Conservation (phyloP, 495 filamentous ascomycete genomes). For the Xylaria scruposa region DNA sequence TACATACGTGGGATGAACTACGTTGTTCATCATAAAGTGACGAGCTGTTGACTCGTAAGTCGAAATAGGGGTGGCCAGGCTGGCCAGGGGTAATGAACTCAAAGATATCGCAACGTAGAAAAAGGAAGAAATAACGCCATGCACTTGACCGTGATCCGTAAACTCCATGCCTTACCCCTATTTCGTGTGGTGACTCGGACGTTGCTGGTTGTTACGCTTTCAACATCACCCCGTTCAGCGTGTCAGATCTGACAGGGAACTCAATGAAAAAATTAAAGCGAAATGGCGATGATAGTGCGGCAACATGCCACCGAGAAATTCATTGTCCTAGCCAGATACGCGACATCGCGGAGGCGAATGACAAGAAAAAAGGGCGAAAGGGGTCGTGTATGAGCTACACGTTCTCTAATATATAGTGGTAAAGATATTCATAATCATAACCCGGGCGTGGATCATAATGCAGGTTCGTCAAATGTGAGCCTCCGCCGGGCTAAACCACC, state of each 20-base stretch:
- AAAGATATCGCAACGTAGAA: slow-evolving; percentile 18
- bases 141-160: slow-evolving; percentile 20
- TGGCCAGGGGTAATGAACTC: neutral
- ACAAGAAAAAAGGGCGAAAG: neutral
- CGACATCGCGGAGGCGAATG: neutral
- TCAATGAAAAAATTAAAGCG: neutral
- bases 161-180: slow-evolving; percentile 23
- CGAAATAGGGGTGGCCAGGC: neutral
- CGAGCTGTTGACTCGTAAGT: neutral
- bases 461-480: slow-evolving; percentile 55
- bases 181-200: slow-evolving; percentile 12
- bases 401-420: slow-evolving; percentile 6
- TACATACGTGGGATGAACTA: slow-evolving; percentile 12
- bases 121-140: slow-evolving; percentile 9
- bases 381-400: slow-evolving; percentile 10
- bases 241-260: neutral
- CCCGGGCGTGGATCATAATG: slow-evolving; percentile 26
- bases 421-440: slow-evolving; percentile 13
- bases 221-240: neutral
- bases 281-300: neutral
- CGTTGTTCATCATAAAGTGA: neutral
- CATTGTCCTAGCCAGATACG: neutral
- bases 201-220: neutral
- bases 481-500: slow-evolving; percentile 48
- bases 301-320: neutral